These are phyloP conservation scores for Fusarium sublunatum DNA, from an alignment of 2,329 filamentous ascomycete species.

Conservation along the genomic window DNA sequence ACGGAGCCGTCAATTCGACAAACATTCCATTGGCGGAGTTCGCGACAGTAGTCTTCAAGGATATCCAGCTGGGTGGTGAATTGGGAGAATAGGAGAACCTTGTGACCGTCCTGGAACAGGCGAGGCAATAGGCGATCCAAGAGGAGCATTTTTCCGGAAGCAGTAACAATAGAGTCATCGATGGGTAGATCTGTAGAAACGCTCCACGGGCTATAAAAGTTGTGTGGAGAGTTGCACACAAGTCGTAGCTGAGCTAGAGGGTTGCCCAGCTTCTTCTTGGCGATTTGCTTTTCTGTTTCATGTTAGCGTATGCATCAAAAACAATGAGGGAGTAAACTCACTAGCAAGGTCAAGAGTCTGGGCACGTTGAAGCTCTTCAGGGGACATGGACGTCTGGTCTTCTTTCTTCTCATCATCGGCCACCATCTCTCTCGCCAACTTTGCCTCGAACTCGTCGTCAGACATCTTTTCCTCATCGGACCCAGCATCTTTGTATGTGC, in stretches of 20 bases:
- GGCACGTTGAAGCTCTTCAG: slow-evolving; percentile 72
- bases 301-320: slow-evolving; percentile 41
- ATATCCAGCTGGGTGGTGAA: slow-evolving; percentile 96
- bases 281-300: slow-evolving; percentile 78
- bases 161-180: slow-evolving; percentile 85
- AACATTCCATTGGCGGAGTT: slow-evolving; percentile 81
- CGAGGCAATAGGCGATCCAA: slow-evolving; percentile 85
- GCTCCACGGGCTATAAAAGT: slow-evolving; percentile 94
- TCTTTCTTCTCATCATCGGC: slow-evolving; percentile 53
- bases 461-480: slow-evolving; percentile 73
- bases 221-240: slow-evolving; percentile 93
- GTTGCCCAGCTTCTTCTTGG: slow-evolving; percentile 91
- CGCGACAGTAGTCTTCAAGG: slow-evolving; percentile 82
- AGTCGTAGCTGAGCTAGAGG: slow-evolving; percentile 91
- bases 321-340: slow-evolving; percentile 54
- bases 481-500: slow-evolving; percentile 65
- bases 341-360: slow-evolving; percentile 81
- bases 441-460: slow-evolving; percentile 85
- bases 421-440: slow-evolving; percentile 72
- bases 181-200: slow-evolving; percentile 67
- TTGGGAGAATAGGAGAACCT: slow-evolving; percentile 95
- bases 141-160: slow-evolving; percentile 95
- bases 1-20: slow-evolving; percentile 94
- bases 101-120: slow-evolving; percentile 80
- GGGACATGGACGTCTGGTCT: slow-evolving; percentile 50